A percentile compares a stretch with the other conserved stretches of the same genome.
Conservation (phyloP, 2,329 filamentous ascomycete genomes). For the Pseudocercospora fuligena region DNA sequence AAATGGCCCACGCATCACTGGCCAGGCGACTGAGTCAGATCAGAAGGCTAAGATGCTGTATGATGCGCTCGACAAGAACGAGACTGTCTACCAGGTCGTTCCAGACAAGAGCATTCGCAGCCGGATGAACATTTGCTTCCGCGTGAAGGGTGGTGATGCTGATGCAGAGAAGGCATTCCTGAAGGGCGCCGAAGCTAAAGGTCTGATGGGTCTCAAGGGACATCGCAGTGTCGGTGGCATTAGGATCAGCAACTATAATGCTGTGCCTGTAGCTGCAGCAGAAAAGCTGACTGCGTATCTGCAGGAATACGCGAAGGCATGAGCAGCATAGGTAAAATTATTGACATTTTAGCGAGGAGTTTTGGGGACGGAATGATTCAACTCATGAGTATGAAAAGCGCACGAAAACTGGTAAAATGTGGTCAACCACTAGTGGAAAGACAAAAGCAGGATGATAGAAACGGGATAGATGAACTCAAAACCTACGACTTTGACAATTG, state of each 20-base stretch:
- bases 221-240: slow-evolving; percentile 88
- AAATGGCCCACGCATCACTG: slow-evolving; percentile 67
- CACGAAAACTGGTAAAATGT: background rate
- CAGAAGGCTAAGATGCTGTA: slow-evolving; percentile 82
- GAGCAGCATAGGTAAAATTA: background rate
- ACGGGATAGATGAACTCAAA: background rate
- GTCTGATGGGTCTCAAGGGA: slow-evolving; percentile 82
- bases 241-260: slow-evolving; percentile 87
- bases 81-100: slow-evolving; percentile 76
- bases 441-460: background rate
- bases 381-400: slow-evolving; percentile 1
- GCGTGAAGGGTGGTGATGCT: slow-evolving; percentile 29
- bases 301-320: slow-evolving; percentile 57
- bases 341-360: slow-evolving; percentile 4
- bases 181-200: slow-evolving; percentile 68
- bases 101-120: slow-evolving; percentile 77
- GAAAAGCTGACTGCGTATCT: slow-evolving; percentile 72
- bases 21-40: slow-evolving; percentile 74
- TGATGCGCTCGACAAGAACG: slow-evolving; percentile 71
- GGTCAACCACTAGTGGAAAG: background rate
- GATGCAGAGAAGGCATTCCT: slow-evolving; percentile 84
- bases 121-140: slow-evolving; percentile 89
- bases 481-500: background rate
- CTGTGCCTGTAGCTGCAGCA: slow-evolving; percentile 69
- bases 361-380: slow-evolving; percentile 8